These are phyloP conservation scores for Solanum rostratum DNA, from an alignment of 257 asterid species.

Conservation along the genomic window DNA sequence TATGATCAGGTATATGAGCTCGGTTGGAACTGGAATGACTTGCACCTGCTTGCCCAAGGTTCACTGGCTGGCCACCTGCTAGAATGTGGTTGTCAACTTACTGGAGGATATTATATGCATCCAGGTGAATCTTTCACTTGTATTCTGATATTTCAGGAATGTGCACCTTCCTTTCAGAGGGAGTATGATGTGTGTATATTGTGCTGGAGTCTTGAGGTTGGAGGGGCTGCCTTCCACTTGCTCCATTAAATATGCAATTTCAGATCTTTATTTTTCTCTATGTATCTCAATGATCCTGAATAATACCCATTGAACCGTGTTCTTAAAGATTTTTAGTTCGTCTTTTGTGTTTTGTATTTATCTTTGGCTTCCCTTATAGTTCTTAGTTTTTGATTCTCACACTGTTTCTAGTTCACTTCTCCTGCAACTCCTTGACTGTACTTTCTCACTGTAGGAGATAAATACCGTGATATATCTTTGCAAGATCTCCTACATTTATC, in stretches of 20 bases:
- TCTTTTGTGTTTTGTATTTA: neutral
- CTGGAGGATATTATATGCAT: conserved; percentile 97
- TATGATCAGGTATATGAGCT: conserved; percentile 69
- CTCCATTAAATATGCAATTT: neutral
- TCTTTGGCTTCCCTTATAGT: neutral
- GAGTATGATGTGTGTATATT: neutral
- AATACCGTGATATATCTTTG: conserved; percentile 60
- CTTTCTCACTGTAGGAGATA: conserved; percentile 44
- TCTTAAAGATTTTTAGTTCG: neutral
- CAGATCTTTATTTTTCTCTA: neutral
- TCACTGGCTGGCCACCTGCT: conserved; percentile 88
- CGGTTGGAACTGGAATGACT: conserved; percentile 97
- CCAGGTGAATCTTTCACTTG: conserved; percentile 47
- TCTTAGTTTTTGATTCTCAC: neutral
- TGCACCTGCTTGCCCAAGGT: conserved; percentile 81
- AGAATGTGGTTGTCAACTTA: conserved; percentile 98
- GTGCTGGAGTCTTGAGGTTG: neutral
- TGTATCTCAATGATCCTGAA: neutral
- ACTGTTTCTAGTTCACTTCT: neutral
- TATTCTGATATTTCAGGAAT: neutral
- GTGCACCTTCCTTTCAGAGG: neutral
- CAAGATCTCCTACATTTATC: conserved; percentile 68
- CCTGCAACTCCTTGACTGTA: neutral
- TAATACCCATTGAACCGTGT: neutral
- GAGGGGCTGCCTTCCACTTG: neutral